Conservation (phyloP, 345 rosid species). For the Anacardium occidentale region DNA sequence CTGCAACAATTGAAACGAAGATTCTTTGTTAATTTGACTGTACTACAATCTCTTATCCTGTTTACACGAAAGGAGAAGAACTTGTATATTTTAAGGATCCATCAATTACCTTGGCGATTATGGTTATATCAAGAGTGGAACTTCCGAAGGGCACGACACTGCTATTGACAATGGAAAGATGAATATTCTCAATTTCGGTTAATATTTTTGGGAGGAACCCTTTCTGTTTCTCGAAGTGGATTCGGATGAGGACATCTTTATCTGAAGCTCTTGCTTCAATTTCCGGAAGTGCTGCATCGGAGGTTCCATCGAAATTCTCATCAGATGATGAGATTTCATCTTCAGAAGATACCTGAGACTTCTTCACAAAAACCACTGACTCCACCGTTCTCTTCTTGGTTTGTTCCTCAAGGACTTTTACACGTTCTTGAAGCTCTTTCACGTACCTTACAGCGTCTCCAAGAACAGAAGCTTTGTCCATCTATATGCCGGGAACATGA, state of each 20-base stretch:
- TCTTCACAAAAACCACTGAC: slow-evolving; percentile 53
- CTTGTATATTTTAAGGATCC: no score
- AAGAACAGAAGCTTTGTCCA: slow-evolving; percentile 70
- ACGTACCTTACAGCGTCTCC: slow-evolving; percentile 68
- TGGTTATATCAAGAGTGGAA: slow-evolving; percentile 58
- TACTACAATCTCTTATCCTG: no score
- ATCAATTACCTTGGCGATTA: slow-evolving; percentile 55
- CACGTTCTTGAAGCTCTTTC: slow-evolving; percentile 66
- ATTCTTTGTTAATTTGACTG: neutral
- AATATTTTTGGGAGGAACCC: slow-evolving; percentile 46
- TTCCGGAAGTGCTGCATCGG: slow-evolving; percentile 51
- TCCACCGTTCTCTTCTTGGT: slow-evolving; percentile 51
- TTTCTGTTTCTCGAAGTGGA: slow-evolving; percentile 58
- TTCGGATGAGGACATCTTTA: slow-evolving; percentile 54
- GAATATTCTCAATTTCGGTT: slow-evolving; percentile 48
- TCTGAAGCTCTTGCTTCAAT: slow-evolving; percentile 63
- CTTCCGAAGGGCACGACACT: slow-evolving; percentile 61
- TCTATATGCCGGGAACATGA: slow-evolving; percentile 23
- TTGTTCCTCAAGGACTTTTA: slow-evolving; percentile 51
- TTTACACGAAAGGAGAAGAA: no score
- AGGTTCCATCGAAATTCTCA: slow-evolving; percentile 33
- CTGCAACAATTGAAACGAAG: slow-evolving; percentile 28
- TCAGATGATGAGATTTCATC: slow-evolving; percentile 45
- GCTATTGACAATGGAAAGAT: slow-evolving; percentile 48
- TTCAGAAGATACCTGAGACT: slow-evolving; percentile 42